Percentiles rank a stretch among this genome's conserved stretches.
Evolutionary conservation across 495 filamentous ascomycete genomes (phyloP).

Genomic region (Ramalina peruviana): DNA sequence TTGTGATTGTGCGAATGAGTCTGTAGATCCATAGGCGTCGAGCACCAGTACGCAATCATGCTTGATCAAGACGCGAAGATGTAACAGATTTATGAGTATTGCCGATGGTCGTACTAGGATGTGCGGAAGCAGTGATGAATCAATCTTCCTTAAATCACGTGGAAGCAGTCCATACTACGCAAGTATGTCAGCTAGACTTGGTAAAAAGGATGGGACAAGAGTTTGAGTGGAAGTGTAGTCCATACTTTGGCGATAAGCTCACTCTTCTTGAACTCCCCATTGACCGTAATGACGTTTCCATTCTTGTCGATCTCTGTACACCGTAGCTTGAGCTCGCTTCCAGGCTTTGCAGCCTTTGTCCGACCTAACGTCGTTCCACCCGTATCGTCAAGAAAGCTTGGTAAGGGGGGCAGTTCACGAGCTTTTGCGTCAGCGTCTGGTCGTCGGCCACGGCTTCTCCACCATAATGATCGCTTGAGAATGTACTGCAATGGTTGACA

Average conservation of each 20-base stretch:
- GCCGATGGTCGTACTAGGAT: slow-evolving; percentile 90
- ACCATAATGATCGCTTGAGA: slow-evolving; percentile 40
- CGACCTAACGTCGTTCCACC: slow-evolving; percentile 39
- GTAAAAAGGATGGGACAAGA: not conserved
- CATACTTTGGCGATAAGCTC: slow-evolving; percentile 90
- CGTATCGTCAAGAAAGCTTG: slow-evolving; percentile 33
- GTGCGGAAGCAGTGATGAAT: slow-evolving; percentile 93
- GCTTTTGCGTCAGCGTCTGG: slow-evolving; percentile 17
- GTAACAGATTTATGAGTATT: slow-evolving; percentile 87
- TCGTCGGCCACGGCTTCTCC: slow-evolving; percentile 18
- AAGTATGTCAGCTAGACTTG: slow-evolving; percentile 14
- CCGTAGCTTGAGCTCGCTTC: slow-evolving; percentile 66
- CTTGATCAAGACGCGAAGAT: slow-evolving; percentile 88
- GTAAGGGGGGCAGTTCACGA: slow-evolving; percentile 37
- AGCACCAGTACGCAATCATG: slow-evolving; percentile 87
- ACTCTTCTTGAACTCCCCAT: slow-evolving; percentile 92
- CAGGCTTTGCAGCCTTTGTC: slow-evolving; percentile 51
- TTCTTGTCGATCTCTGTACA: slow-evolving; percentile 92
- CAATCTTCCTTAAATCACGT: slow-evolving; percentile 93
- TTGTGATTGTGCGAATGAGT: slow-evolving; percentile 85
- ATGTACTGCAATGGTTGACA: slow-evolving; percentile 36
- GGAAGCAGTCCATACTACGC: slow-evolving; percentile 82
- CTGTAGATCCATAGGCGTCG: slow-evolving; percentile 86
- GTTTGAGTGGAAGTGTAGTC: not conserved
- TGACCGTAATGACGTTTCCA: slow-evolving; percentile 87